Conservation (phyloP, 164 flowering plant genomes). For the Stephania yunnanensis region DNA sequence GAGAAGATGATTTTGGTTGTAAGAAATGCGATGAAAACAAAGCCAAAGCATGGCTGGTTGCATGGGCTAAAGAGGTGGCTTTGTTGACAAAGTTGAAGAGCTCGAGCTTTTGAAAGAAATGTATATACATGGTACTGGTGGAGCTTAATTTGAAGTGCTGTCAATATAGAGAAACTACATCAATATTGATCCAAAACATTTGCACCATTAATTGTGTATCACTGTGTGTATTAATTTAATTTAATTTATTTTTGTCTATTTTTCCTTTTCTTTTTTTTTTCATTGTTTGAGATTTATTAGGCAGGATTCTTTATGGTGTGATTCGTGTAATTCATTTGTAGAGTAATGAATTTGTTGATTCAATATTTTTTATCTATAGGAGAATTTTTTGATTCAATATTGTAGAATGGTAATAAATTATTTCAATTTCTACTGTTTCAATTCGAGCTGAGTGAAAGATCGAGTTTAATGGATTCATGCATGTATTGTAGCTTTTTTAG, state of each 20-base stretch:
- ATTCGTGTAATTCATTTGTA: not conserved
- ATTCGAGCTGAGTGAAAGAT: no score
- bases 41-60: not conserved
- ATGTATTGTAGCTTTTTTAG: not conserved
- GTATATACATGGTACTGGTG: not conserved
- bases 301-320: not conserved
- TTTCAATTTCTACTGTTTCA: not conserved
- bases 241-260: no score
- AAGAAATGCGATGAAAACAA: not conserved
- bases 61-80: constrained; percentile 19
- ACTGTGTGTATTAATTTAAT: not conserved
- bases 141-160: not conserved
- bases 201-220: not conserved
- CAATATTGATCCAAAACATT: no score
- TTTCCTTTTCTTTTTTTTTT: not conserved
- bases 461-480: not conserved
- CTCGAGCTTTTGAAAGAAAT: not conserved
- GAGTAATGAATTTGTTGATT: no score
- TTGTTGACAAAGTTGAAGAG: constrained; percentile 4
- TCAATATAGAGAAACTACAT: not conserved
- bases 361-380: no score
- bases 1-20: not conserved
- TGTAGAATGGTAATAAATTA: no score
- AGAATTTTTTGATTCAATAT: no score
- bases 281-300: not conserved